Evolutionary conservation across 2,329 filamentous ascomycete genomes (phyloP), one percentile per base, ranked within the genome.

Genomic region (Fusarium sp.): DNA sequence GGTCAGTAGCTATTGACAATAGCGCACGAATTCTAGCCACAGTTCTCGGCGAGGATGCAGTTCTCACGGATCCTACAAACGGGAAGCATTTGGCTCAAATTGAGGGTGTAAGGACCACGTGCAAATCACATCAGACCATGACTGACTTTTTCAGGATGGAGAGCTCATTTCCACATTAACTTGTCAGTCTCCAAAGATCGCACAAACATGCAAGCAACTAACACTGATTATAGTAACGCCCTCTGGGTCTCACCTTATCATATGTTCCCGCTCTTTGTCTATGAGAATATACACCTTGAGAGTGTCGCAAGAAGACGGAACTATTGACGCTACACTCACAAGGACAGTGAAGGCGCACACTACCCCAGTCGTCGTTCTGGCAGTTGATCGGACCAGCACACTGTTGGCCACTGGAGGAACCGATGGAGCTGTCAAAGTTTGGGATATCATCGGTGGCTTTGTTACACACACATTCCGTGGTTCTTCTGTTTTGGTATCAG

Each of bases 381-480:
- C 94, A 2, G 91, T 96, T 69, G 96, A 99, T 81, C 88, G 90
- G 60, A 97, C 95, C 3, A 93, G 95, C 78, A 97, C 96, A 4
- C 86, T 99, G 18, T 87, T 99, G 47, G 96, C 95, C 21, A 98
- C 96, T 21, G 96, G 97, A 71, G 94, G 94, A 54, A 95, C 96
- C 7, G 96, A 99, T 80, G 96, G 96, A 30, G 90, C 93, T 2
- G 94, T 98, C 77, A 99, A 99, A 82, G 92, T 99, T 59, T 99
- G 96, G 96, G 96, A 99, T 83, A 94, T 99, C 67, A 87, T 88
- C 56, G 94, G 92, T 49, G 96, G 96, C 28, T 98, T 93, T 82
- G 91, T 95, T 37, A 99, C 97, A 33, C 96, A 99, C 82, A 97
- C 94, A 1, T 97, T 99, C 82, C 93, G 96, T 75, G 95, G 95